Evolutionary conservation across 164 flowering plant species (phyloP), one percentile per base, ranked within the genome.

Genomic region (Protea cynaroides): DNA sequence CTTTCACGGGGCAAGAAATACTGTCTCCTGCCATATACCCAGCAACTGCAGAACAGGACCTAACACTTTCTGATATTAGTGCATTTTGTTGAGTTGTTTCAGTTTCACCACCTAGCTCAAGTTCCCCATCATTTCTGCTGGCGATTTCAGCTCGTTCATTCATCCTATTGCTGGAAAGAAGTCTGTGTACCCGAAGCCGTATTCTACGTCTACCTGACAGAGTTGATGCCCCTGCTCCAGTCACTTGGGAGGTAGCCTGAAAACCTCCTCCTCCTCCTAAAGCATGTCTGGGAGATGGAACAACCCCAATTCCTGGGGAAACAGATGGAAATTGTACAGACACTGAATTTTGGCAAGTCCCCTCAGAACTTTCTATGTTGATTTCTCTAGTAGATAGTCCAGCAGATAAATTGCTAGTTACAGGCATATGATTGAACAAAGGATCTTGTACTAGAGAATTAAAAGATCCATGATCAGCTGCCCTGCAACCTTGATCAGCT

Each of bases 171-270:
- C 62, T 72, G 25, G 82, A 75, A 66, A 78, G 69, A 11, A 85
- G 19, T 49, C 69, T 75, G 44, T 79, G 91, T 64, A 90, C 85
- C 22, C 82, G 96, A 53, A 81, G 83, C 21, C 84, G 95, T 64
- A 92, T 68, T 74, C 80, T 65, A 3, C 98, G 88, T 59, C 99
- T 83, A 29, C 84, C 88, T 24, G 80, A 79, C 38, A 95, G 68
- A 64, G 99, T 92, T 52, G 86, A 75, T 49, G 83, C 87, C 19
- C 87, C 96, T 25, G 67, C 61, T 56, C 86, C 92, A 61, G 89
- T 69, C 52, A 66, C 60, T 18, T 89, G 96, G 50, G 92, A 81
- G 64, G 75, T 46, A 47, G 65, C 75, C 62, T 72, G 84, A 62
- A 51, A 58, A 71, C 73, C 82, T 54, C 61, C 74, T 50, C 73